Evolutionary conservation across 2,329 filamentous ascomycete species (phyloP).

Genomic region (Stemphylium vesicarium): DNA sequence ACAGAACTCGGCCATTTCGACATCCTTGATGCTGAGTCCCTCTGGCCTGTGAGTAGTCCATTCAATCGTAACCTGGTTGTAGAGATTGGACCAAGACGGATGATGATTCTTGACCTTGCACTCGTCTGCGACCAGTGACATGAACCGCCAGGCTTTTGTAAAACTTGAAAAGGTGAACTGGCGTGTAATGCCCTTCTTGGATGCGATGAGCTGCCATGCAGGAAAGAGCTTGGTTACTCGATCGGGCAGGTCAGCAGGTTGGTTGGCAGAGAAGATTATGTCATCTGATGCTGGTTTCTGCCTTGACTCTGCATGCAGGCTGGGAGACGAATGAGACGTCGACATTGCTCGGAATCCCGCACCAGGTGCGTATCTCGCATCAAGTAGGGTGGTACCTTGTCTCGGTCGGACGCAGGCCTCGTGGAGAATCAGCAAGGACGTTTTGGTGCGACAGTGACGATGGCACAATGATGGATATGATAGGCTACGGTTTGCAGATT

Average conservation of each 20-base stretch:
- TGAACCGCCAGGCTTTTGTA: conserved; percentile 42
- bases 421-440: conserved; percentile 6
- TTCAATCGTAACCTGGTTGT: conserved; percentile 42
- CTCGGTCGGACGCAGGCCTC: not conserved
- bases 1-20: conserved; percentile 48
- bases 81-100: conserved; percentile 44
- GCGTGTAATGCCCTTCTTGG: conserved; percentile 35
- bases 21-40: conserved; percentile 45
- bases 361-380: not conserved
- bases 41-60: conserved; percentile 48
- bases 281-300: conserved; percentile 3
- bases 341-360: conserved; percentile 16
- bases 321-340: conserved; percentile 1
- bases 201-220: conserved; percentile 34
- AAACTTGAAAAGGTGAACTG: conserved; percentile 40
- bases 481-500: conserved; percentile 23
- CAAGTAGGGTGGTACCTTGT: not conserved
- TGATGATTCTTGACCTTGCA: conserved; percentile 44
- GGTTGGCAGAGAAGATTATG: conserved; percentile 38
- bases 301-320: not conserved
- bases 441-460: conserved; percentile 16
- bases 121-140: conserved; percentile 42
- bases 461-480: conserved; percentile 11
- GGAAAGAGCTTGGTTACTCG: conserved; percentile 32
- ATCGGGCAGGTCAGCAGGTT: conserved; percentile 34